A percentile compares a stretch with the other conserved stretches of the same genome.
Evolutionary conservation across 805 yeast species (phyloP).

Genomic region (Candida xiaguanensis): DNA sequence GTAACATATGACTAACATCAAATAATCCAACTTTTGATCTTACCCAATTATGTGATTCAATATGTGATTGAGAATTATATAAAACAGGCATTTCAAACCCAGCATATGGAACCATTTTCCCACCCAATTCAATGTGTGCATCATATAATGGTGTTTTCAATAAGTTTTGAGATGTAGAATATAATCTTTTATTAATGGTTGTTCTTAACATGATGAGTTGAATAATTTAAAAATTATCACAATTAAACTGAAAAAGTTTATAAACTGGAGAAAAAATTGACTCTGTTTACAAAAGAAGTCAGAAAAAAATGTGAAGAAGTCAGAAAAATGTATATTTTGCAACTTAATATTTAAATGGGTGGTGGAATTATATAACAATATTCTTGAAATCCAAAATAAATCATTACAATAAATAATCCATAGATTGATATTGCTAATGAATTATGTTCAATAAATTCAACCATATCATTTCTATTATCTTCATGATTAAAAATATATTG

Average conservation of each 20-base stretch:
- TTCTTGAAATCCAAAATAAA: neutral
- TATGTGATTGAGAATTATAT: constrained; percentile 79
- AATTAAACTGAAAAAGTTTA: too few species aligned
- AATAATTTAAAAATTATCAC: too few species aligned
- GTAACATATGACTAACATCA: constrained; percentile 97
- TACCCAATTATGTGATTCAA: constrained; percentile 94
- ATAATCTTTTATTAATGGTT: constrained; percentile 15
- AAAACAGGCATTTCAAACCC: constrained; percentile 95
- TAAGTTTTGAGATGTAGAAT: constrained; percentile 26
- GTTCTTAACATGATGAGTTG: constrained; percentile 12
- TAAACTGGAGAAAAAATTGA: too few species aligned
- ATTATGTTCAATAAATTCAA: constrained; percentile 8
- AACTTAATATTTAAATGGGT: neutral
- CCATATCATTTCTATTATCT: constrained; percentile 5
- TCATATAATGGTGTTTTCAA: constrained; percentile 78
- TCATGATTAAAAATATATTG: constrained; percentile 8
- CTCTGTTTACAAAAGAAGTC: too few species aligned
- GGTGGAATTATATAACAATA: constrained; percentile 5
- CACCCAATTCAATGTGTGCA: constrained; percentile 73
- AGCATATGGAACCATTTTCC: constrained; percentile 93
- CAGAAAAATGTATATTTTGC: neutral
- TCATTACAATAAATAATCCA: constrained; percentile 3
- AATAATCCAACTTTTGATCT: constrained; percentile 83
- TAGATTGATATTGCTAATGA: constrained; percentile 10
- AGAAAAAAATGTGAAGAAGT: neutral